These are phyloP conservation scores for Zalaria obscura DNA, from an alignment of 2,329 filamentous ascomycete genomes.

Conservation along the genomic window DNA sequence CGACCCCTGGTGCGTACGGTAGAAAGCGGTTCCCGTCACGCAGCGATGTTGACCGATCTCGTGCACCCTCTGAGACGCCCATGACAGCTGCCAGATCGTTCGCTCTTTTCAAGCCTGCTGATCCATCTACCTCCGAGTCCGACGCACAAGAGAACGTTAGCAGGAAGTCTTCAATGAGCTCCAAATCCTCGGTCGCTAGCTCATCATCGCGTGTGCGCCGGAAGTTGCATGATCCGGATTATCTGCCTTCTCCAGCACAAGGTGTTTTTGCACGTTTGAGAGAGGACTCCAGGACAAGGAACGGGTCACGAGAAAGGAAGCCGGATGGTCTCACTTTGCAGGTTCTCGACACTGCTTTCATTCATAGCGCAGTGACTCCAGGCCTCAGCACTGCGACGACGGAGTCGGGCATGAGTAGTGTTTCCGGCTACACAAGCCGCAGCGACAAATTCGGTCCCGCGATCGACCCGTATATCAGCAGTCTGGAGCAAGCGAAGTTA, in stretches of 20 bases:
- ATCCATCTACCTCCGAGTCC: not conserved
- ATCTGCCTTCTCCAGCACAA: slow-evolving; percentile 54
- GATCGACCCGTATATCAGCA: slow-evolving; percentile 38
- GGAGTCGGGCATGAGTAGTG: slow-evolving; percentile 42
- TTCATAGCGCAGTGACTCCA: slow-evolving; percentile 12
- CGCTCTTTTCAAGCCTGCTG: not conserved
- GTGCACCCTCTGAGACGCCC: slow-evolving; percentile 47
- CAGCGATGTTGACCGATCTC: slow-evolving; percentile 15
- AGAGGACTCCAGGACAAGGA: slow-evolving; percentile 46
- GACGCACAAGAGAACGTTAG: slow-evolving; percentile 2
- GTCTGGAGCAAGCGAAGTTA: slow-evolving; percentile 62
- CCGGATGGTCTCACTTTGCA: slow-evolving; percentile 50
- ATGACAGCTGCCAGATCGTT: slow-evolving; percentile 48
- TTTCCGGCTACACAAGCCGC: slow-evolving; percentile 39
- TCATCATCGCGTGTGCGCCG: not conserved
- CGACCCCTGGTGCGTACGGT: slow-evolving; percentile 44
- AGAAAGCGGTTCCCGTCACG: slow-evolving; percentile 59
- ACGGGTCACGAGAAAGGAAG: slow-evolving; percentile 65
- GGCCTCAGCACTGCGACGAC: slow-evolving; percentile 25
- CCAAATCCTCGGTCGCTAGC: not conserved
- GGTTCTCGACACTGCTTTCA: slow-evolving; percentile 28
- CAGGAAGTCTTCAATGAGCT: slow-evolving; percentile 10
- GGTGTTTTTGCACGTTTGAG: slow-evolving; percentile 50
- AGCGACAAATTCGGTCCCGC: not conserved
- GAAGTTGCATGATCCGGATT: slow-evolving; percentile 22